Percentiles rank a stretch among this genome's conserved stretches.
phyloP scores from a whole-genome alignment of 257 asterid genomes.

The Vinca minor region DNA sequence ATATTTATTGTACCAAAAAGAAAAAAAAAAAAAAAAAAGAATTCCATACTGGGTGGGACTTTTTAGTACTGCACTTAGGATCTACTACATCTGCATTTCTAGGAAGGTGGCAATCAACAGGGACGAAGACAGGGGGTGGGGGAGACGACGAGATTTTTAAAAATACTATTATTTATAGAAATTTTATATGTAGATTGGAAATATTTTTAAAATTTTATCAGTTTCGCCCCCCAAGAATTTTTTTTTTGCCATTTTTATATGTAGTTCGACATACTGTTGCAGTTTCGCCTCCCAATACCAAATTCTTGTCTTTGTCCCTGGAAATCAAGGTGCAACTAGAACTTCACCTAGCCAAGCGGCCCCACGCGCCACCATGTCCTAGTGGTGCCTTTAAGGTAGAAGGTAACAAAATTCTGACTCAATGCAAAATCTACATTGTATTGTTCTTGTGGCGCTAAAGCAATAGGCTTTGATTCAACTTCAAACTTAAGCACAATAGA shows the following conservation, averaged over 20 bases:
- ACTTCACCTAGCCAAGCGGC: conserved; percentile 59
- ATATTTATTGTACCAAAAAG: neutral
- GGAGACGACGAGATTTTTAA: too few species aligned
- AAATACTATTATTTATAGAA: too few species aligned
- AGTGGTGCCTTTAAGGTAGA: conserved; percentile 46
- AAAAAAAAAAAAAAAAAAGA: neutral
- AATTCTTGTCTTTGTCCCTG: too few species aligned
- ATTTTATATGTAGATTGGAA: too few species aligned
- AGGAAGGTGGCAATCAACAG: conserved; percentile 49
- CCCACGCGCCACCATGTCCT: conserved; percentile 71
- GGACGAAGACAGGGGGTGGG: too few species aligned
- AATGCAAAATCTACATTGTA: conserved; percentile 33
- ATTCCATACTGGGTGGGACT: conserved; percentile 31
- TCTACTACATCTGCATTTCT: conserved; percentile 26
- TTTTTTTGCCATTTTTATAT: too few species aligned
- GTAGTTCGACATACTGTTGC: too few species aligned
- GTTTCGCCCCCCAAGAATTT: too few species aligned
- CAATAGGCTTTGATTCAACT: conserved; percentile 47
- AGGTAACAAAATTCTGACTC: conserved; percentile 20
- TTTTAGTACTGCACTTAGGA: conserved; percentile 61
- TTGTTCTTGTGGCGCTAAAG: conserved; percentile 41
- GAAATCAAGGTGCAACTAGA: conserved; percentile 52
- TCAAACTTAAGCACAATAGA: conserved; percentile 37
- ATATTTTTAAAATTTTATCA: too few species aligned
- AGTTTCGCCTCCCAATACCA: too few species aligned